A percentile compares a stretch with the other conserved stretches of the same genome.
phyloP scores from a whole-genome alignment of 176 grass and related monocot genomes.

The Paspalum notatum region DNA sequence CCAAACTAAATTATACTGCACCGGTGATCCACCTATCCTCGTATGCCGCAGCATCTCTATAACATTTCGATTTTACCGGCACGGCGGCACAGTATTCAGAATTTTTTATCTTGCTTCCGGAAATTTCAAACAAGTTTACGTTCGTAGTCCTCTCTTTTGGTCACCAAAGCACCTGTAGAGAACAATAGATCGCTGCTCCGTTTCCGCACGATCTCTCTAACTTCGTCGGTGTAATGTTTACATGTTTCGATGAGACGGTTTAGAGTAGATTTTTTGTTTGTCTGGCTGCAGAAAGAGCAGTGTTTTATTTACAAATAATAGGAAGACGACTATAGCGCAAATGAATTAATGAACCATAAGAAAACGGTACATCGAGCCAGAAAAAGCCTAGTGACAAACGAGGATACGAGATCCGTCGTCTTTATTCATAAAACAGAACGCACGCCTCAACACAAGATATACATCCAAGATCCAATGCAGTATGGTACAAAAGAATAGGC shows the following conservation, averaged over 20 bases:
- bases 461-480: conserved; percentile 21
- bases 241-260: neutral
- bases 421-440: conserved; percentile 42
- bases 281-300: neutral
- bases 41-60: neutral
- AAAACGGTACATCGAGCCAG: neutral
- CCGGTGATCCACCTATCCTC: conserved; percentile 23
- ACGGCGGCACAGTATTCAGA: conserved; percentile 9
- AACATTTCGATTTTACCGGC: neutral
- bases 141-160: neutral
- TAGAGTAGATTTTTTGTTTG: neutral
- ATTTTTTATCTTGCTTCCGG: neutral
- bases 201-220: neutral
- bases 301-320: neutral
- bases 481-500: conserved; percentile 63
- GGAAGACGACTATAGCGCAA: neutral
- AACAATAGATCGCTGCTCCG: neutral
- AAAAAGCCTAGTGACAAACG: neutral
- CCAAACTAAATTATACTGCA: conserved; percentile 2
- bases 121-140: neutral
- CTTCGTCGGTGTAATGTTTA: neutral
- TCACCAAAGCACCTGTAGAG: neutral
- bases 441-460: conserved; percentile 15
- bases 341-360: neutral
- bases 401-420: neutral